Percentiles rank a stretch among this genome's conserved stretches.
phyloP scores from a whole-genome alignment of 1,284 basidiomycete species.

The Puccinia horiana region DNA sequence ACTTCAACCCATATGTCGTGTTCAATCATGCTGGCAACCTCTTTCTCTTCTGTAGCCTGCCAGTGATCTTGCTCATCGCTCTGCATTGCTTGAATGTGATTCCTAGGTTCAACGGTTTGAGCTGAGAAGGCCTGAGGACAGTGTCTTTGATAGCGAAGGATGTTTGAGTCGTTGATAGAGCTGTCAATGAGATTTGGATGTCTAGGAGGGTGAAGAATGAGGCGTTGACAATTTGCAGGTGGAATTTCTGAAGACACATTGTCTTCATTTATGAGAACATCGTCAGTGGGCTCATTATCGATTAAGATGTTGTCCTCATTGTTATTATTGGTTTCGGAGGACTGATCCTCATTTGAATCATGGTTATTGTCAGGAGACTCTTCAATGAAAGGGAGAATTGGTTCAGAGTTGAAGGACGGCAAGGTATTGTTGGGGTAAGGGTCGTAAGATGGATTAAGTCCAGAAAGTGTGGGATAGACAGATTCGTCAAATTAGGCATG shows the following conservation, averaged over 20 bases:
- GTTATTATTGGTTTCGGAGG: no score
- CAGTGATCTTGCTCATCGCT: not conserved
- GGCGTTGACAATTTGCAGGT: no score
- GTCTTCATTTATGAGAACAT: no score
- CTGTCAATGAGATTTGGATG: not conserved
- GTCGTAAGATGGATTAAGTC: not conserved
- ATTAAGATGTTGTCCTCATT: no score
- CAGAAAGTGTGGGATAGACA: not conserved
- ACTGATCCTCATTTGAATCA: no score
- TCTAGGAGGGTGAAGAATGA: no score
- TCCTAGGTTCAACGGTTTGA: not conserved
- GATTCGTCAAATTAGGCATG: conserved; percentile 11
- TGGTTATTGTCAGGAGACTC: no score
- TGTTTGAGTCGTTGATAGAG: not conserved
- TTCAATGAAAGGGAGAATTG: not conserved
- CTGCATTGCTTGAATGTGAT: not conserved
- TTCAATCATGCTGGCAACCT: not conserved
- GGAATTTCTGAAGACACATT: no score
- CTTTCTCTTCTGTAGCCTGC: not conserved
- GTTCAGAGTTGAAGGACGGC: not conserved
- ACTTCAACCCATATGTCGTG: not conserved
- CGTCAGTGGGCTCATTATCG: no score
- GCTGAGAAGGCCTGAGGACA: not conserved
- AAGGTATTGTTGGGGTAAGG: not conserved
- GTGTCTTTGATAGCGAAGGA: not conserved